Base-by-base conservation (phyloP, 2,329 filamentous ascomycete species). In the Myriangium duriaei region DNA sequence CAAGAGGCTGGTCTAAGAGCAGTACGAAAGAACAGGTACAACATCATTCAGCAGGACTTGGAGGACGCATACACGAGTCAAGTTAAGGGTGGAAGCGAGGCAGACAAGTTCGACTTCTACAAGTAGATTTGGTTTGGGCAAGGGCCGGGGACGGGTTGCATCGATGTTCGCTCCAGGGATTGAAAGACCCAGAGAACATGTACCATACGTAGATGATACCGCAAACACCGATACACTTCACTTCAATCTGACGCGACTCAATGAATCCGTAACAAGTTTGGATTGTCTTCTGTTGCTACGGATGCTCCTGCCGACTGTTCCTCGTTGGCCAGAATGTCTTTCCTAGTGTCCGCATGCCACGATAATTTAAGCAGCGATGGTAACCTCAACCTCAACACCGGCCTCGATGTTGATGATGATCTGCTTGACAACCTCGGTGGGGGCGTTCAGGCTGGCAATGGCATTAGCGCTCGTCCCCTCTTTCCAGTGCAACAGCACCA, bases 41-140 rank as follows among this genome's bases (percentile, higher is more conserved):
- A 98, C 63, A 98, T 98, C 59, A 96, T 98, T 54, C 91, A 98
- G 68, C 77, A 74, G 45, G 91, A 98, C 64, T 68, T 98, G 46
- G 91, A 98, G 63, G 91, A 96, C 61, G 91, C 91, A 31, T 98
- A 98, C 63, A 87, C 86, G 28, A 84, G 79, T 64, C 91, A 98
- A 61, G 91, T 98, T 55, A 96, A 96, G 76, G 84, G 74, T 26
- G 72, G 74, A 34, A 69, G 74, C 45, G 76, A 82, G 60, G 72
- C 73, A 33, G 73, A 77, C 56, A 73, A 77, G 67, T 92, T 92
- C 57, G 87, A 95, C 61, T 95, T 92, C 64, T 92, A 92, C 73
- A 85, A 83, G 64, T 84, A 78, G 30, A 28, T 34, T 28, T 19
- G 16, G 32, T 32, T 10, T 30, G 12, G 32, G 10, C 17, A 28